Evolutionary conservation across 306 rosid species (phyloP).

Genomic region (Prunus mira): DNA sequence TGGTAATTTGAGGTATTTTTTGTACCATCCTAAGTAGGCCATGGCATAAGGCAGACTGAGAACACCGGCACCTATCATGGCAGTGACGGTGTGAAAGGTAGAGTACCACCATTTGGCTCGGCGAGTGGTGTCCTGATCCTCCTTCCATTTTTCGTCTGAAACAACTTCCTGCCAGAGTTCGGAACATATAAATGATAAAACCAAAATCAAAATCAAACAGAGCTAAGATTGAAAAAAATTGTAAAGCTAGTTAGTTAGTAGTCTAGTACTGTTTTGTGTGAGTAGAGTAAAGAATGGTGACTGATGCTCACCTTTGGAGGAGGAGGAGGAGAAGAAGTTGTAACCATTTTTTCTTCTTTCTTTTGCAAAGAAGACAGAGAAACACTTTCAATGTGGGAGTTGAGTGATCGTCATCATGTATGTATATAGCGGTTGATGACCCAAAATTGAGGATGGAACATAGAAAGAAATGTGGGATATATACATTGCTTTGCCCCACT

Average conservation of each 20-base stretch:
- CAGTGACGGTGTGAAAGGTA: conserved; percentile 87
- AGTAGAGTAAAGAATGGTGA: not conserved
- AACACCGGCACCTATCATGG: conserved; percentile 97
- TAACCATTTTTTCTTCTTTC: conserved; percentile 36
- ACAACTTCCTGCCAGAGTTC: conserved; percentile 38
- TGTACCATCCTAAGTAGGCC: conserved; percentile 95
- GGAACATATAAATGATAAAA: not conserved
- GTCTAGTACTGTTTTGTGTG: not conserved
- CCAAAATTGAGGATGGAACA: conserved; percentile 20
- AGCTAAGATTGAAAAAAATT: not conserved
- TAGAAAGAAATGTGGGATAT: conserved; percentile 12
- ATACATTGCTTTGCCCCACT: conserved; percentile 23
- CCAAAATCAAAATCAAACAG: not conserved
- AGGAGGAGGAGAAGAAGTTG: conserved; percentile 46
- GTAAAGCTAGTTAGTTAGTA: too few species aligned
- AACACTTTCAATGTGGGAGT: conserved; percentile 23
- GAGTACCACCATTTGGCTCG: conserved; percentile 95
- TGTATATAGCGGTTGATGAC: conserved; percentile 39
- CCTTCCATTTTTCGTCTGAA: conserved; percentile 51
- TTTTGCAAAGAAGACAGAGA: conserved; percentile 9
- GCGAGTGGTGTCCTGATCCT: conserved; percentile 44
- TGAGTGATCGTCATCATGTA: conserved; percentile 26
- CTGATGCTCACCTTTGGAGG: conserved; percentile 42
- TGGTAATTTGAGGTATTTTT: not conserved
- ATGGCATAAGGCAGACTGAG: conserved; percentile 90